These are phyloP conservation scores for Strobilomyces echinocephalus DNA, from an alignment of 768 basidiomycete species.

Conservation along the genomic window DNA sequence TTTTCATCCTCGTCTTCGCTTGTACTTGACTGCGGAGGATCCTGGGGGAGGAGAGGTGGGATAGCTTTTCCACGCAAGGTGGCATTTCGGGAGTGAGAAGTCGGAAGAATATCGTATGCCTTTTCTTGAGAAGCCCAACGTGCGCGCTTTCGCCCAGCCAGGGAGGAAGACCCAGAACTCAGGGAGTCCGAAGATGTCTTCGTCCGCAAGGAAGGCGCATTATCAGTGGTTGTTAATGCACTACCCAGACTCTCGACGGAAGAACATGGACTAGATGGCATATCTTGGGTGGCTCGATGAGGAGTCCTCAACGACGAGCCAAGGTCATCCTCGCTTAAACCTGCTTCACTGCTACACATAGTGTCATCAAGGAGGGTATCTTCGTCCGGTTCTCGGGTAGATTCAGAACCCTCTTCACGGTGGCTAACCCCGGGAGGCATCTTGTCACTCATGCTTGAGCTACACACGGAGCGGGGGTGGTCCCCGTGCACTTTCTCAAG, in stretches of 20 bases:
- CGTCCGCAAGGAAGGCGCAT: conserved; percentile 36
- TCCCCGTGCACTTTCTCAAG: conserved; percentile 61
- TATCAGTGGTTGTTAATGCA: conserved; percentile 36
- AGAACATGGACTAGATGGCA: conserved; percentile 20
- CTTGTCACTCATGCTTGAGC: conserved; percentile 54
- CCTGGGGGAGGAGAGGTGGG: conserved; percentile 1
- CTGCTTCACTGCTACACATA: conserved; percentile 24
- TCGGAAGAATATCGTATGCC: neutral
- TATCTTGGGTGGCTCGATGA: conserved; percentile 26
- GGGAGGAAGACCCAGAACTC: conserved; percentile 34
- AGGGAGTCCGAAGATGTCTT: conserved; percentile 42
- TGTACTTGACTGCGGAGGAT: conserved; percentile 18
- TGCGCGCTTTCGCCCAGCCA: conserved; percentile 41
- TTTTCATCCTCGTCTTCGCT: conserved; percentile 22
- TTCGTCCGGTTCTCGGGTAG: conserved; percentile 11
- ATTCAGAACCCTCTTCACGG: conserved; percentile 1
- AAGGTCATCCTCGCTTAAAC: conserved; percentile 49
- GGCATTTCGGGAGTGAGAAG: conserved; percentile 17
- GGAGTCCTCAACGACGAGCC: conserved; percentile 67
- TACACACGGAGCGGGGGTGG: conserved; percentile 54
- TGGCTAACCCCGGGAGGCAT: conserved; percentile 38
- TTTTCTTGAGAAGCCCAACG: conserved; percentile 10
- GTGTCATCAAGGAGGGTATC: conserved; percentile 23
- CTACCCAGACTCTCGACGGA: conserved; percentile 28
- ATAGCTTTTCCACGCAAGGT: conserved; percentile 26